These are phyloP conservation scores for Isabelozyma rhagii DNA, from an alignment of 805 yeast species.

Conservation along the genomic window DNA sequence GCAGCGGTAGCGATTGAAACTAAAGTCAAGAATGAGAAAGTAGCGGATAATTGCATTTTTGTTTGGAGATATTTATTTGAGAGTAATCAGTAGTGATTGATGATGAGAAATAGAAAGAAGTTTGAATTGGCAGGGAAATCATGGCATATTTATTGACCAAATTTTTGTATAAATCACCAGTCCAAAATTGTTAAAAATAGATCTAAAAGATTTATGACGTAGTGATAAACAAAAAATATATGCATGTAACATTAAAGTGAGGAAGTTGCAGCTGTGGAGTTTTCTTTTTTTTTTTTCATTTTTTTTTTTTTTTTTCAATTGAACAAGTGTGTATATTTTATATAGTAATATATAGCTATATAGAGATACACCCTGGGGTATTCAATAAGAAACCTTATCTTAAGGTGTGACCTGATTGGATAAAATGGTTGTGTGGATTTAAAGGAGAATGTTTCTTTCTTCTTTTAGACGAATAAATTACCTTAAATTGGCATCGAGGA, in stretches of 20 bases:
- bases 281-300: too few relatives aligned
- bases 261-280: neutral
- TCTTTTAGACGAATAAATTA: too few relatives aligned
- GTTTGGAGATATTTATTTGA: neutral
- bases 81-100: neutral
- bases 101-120: neutral
- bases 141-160: neutral
- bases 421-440: too few relatives aligned
- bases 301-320: too few relatives aligned
- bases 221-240: too few relatives aligned
- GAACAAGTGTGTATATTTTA: too few relatives aligned
- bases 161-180: neutral
- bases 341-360: too few relatives aligned
- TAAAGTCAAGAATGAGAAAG: conserved; percentile 16
- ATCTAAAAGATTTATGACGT: neutral
- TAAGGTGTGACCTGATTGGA: too few relatives aligned
- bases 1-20: conserved; percentile 23
- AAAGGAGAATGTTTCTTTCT: too few relatives aligned
- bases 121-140: neutral
- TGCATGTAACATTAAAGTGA: too few relatives aligned
- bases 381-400: too few relatives aligned
- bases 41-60: conserved; percentile 2
- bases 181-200: neutral
- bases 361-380: too few relatives aligned
- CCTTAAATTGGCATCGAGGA: neutral